These are phyloP conservation scores for Penicillium sp. DNA, from an alignment of 2,329 filamentous ascomycete species.

Conservation along the genomic window DNA sequence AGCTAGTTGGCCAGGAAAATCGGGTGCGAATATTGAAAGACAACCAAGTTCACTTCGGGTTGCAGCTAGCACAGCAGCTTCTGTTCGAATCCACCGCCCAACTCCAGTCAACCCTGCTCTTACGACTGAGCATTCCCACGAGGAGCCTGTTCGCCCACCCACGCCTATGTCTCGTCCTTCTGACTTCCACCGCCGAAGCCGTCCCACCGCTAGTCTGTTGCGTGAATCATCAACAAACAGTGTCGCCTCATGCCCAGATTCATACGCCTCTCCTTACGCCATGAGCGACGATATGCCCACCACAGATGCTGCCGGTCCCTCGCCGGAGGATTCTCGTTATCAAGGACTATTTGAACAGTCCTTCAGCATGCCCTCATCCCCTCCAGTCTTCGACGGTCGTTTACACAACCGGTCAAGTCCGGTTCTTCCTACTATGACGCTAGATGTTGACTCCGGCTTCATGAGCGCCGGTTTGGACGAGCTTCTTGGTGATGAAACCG, in stretches of 20 bases:
- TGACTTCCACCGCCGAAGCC: slow-evolving; percentile 33
- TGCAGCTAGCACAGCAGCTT: slow-evolving; percentile 87
- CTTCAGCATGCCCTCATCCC: slow-evolving; percentile 84
- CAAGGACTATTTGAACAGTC: slow-evolving; percentile 65
- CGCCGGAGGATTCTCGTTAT: slow-evolving; percentile 54
- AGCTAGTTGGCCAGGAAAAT: slow-evolving; percentile 70
- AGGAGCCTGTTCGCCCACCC: slow-evolving; percentile 50
- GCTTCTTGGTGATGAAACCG: slow-evolving; percentile 63
- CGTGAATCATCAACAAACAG: slow-evolving; percentile 62
- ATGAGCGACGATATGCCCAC: slow-evolving; percentile 36
- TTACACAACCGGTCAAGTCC: slow-evolving; percentile 78
- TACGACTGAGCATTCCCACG: slow-evolving; percentile 34
- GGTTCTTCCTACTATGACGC: slow-evolving; percentile 62
- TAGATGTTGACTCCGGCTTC: slow-evolving; percentile 72
- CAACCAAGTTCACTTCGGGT: slow-evolving; percentile 80
- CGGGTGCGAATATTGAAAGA: slow-evolving; percentile 66
- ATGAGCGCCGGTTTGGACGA: slow-evolving; percentile 78
- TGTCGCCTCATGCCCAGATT: slow-evolving; percentile 33
- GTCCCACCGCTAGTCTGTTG: slow-evolving; percentile 55
- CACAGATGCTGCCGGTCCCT: slow-evolving; percentile 51
- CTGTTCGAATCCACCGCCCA: slow-evolving; percentile 80
- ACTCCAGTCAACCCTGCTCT: slow-evolving; percentile 51
- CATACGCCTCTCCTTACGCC: slow-evolving; percentile 46
- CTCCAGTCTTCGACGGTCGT: slow-evolving; percentile 71
- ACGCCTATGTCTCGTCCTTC: slow-evolving; percentile 45